Evolutionary conservation across 2,329 filamentous ascomycete genomes (phyloP), one percentile per base, ranked within the genome.

Genomic region (Coniochaeta sp.): DNA sequence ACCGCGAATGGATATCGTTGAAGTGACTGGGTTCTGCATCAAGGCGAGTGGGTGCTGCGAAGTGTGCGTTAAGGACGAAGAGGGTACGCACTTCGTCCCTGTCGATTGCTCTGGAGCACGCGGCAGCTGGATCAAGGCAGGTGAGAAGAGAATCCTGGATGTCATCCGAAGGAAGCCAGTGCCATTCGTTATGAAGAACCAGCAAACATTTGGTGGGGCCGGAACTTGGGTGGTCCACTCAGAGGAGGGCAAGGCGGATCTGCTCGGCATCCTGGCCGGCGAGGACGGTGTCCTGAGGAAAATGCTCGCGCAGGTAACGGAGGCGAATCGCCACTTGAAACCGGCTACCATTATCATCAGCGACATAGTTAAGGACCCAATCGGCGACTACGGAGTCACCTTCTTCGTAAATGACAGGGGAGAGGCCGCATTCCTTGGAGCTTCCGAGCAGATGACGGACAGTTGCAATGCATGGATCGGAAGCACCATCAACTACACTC

Each of bases 121-220:
- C 4, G 65, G 68, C 0, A 54, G 56, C 3, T 76, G 73, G 73
- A 58, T 74, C 0, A 44, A 62, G 6, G 61, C 64, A 60, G 67
- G 74, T 57, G 69, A 64, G 43, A 38, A 54, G 14, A 60, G 61
- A 28, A 62, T 74, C n/a, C 63, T 71, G 6, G 58, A 61, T 1
- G 64, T 64, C 17, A 59, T 75, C 16, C 59, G 60, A 19, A 31
- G 50, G 17, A 65, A 68, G 5, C 60, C 62, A 0, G 57, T 73
- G 0, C 73, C 72, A 0, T 75, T 75, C n/a, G 72, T 74, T 1
- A 61, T 75, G 33, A 74, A 75, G 62, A 73, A 68, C 40, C 73
- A 75, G 57, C 72, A 74, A 57, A 72, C 70, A 0, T 73, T 73
- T 60, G 72, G 71, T 3, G 72, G 72, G 4, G 73, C 72, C 2